Conservation (phyloP, 768 basidiomycete species). For the Dioszegia crocea region DNA sequence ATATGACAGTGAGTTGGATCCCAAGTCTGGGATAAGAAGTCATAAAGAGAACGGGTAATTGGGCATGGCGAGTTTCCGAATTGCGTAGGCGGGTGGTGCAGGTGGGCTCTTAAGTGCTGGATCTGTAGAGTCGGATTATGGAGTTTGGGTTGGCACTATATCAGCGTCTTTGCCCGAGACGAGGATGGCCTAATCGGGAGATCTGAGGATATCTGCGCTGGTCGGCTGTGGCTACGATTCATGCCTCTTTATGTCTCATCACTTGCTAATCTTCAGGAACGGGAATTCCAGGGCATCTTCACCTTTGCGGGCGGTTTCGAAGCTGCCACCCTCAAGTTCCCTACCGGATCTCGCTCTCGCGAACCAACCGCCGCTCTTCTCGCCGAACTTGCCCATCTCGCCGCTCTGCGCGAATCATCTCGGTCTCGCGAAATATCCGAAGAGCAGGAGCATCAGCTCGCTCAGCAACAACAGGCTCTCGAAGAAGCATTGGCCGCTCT, state of each 20-base stretch:
- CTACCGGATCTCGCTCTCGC: constrained; percentile 57
- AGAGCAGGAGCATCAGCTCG: constrained; percentile 2
- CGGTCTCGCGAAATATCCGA: not conserved
- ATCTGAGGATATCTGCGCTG: too few relatives aligned
- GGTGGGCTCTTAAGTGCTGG: too few relatives aligned
- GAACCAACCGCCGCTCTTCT: constrained; percentile 37
- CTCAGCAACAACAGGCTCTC: constrained; percentile 20
- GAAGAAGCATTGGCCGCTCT: constrained; percentile 41
- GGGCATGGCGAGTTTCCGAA: too few relatives aligned
- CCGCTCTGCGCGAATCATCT: not conserved
- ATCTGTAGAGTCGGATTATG: too few relatives aligned
- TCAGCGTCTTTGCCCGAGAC: too few relatives aligned
- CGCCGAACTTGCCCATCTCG: constrained; percentile 33
- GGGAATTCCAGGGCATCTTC: constrained; percentile 99
- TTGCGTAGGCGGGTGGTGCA: too few relatives aligned
- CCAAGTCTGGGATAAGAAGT: too few relatives aligned
- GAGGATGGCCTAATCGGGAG: too few relatives aligned
- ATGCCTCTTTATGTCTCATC: constrained; percentile 16
- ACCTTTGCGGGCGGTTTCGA: constrained; percentile 94
- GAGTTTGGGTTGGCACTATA: too few relatives aligned
- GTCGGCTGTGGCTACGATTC: not conserved
- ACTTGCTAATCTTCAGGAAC: constrained; percentile 62
- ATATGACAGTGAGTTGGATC: constrained; percentile 93
- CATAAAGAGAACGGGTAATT: too few relatives aligned
- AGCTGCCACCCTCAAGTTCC: constrained; percentile 95